These are phyloP conservation scores for Colletotrichum cuscutae DNA, from an alignment of 2,329 filamentous ascomycete species.

Conservation along the genomic window DNA sequence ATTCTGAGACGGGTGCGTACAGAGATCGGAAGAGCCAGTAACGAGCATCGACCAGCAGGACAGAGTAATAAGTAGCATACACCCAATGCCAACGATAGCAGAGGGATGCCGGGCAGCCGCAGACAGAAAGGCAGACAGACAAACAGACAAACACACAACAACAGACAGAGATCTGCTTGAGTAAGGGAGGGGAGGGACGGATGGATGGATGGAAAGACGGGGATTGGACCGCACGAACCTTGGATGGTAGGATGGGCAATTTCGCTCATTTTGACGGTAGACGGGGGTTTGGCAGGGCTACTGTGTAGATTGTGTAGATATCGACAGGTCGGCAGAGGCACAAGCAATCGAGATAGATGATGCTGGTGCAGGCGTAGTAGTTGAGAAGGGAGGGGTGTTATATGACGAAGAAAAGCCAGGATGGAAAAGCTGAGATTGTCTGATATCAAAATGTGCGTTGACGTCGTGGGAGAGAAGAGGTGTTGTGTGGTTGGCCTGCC, in stretches of 20 bases:
- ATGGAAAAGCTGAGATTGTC: background rate
- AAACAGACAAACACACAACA: no score
- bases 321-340: constrained; percentile 28
- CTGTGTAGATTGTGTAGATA: constrained; percentile 12
- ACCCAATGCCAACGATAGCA: background rate
- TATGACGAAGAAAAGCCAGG: constrained; percentile 29
- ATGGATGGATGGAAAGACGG: constrained; percentile 4
- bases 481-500: background rate
- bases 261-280: constrained; percentile 57
- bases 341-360: background rate
- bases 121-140: background rate
- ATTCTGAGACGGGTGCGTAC: background rate
- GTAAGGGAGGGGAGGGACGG: background rate
- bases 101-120: background rate
- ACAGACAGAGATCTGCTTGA: background rate
- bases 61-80: background rate
- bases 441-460: background rate
- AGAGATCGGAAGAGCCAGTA: background rate
- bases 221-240: constrained; percentile 53
- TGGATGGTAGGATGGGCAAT: constrained; percentile 68
- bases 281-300: constrained; percentile 24
- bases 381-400: constrained; percentile 13
- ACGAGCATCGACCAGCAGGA: background rate
- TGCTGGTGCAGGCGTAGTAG: constrained; percentile 15
- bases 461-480: background rate